Evolutionary conservation across 192 early-diverging fungal species (phyloP), one percentile per base, ranked within the genome.

Genomic region (Coemansia sp.): DNA sequence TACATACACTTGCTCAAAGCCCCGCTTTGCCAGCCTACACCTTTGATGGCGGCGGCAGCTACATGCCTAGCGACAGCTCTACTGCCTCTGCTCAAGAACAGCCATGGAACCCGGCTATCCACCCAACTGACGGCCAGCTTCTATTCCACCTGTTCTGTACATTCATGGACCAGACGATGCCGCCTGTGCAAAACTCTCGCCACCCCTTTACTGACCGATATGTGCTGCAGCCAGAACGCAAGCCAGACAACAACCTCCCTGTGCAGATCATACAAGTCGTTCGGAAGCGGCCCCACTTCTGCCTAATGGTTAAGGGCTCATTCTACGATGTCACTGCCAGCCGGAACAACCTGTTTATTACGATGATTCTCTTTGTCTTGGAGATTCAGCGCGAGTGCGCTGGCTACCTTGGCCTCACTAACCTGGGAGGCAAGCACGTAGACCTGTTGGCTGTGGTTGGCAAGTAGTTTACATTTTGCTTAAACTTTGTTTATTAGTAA

Each of bases 101-200:
- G 65, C 54, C 65, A 6, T 79, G 82, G 77, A 74, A 33, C 36
- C 59, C 66, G 7, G 19, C 76, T 17, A 29, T 59, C 61, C 70
- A 81, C 19, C 87, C 87, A 2, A 78, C 87, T 19, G 87, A 89
- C 51, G 74, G 81, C 0, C 86, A 87, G 75, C 78, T 89, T 19
- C 66, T 89, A 19, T 86, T 89, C 75, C 87, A 89, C 63, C 67
- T 89, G 68, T 87, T 89, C 69, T 84, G 83, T 40, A 77, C 80
- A 10, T 89, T 84, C 44, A 83, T 89, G 81, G 87, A 89, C 50
- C 74, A 85, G 57, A 73, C 78, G 0, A 85, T 87, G 82, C 86
- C 87, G 29, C 73, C 75, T 0, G 78, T 77, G 41, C 72, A 75
- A 17, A 79, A 81, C 39, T 59, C 59, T 14, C 80, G 86, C 17